Base-by-base conservation (phyloP, 192 early-diverging fungal species). In the Coemansia sp. region DNA sequence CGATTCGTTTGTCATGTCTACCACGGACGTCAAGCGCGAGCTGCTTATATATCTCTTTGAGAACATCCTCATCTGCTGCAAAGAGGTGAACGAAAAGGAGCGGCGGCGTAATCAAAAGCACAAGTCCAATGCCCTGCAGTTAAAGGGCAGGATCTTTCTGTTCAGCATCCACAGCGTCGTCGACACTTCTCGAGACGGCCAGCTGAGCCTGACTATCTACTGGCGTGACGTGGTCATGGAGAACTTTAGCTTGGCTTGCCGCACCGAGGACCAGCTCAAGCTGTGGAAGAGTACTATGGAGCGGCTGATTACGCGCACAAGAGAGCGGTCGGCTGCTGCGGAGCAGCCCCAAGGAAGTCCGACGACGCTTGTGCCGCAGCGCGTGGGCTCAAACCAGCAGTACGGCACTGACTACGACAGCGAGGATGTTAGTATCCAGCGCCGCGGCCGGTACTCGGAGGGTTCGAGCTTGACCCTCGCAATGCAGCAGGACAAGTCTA, bases 1-100 rank as follows among this genome's bases (percentile, higher is more conserved):
- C 63, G 98, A 98, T 70, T 89, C 90, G 46, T 92, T 99, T 67
- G 77, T 89, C 51, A 94, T 98, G 87, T 84, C 87, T 11, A 90
- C 89, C 32, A 87, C 90, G 59, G 90, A 93, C 66, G 76, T 87
- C 7, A 94, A 96, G 57, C 88, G 89, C 58, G 91, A 94, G 68
- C 89, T 93, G 42, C 85, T 90, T 25, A 90, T 99, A 5, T 98
- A 91, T 75, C 84, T 99, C 59, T 99, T 99, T 86, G 95, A 98
- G 73, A 88, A 87, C 71, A 92, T 95, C 36, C 84, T 99, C 5
- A 85, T 99, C 17, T 94, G 93, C 73, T 97, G 94, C 86, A 96
- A 98, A 73, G 95, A 97, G 72, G 85, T 87, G 39, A 77, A 62
- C 66, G 87, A 88, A 64, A 93, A 94, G 77, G 85, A 87, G 27